Evolutionary conservation across 306 rosid genomes (phyloP).

Genomic region (Vigna unguiculata): DNA sequence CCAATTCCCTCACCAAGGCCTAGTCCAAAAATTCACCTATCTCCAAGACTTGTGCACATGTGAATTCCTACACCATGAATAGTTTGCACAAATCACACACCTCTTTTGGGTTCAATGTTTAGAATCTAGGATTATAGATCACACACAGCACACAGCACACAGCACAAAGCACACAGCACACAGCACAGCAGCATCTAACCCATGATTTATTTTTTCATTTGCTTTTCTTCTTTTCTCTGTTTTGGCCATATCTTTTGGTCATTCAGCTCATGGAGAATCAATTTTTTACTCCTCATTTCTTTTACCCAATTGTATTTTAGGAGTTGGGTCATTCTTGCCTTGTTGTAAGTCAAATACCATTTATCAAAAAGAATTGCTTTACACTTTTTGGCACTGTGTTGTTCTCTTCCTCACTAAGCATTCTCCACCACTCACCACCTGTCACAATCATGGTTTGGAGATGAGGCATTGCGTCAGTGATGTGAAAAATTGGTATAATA

Average conservation of each 20-base stretch:
- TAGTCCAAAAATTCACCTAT: slow-evolving; percentile 67
- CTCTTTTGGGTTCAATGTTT: background rate
- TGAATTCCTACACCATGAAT: slow-evolving; percentile 67
- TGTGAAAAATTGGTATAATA: slow-evolving; percentile 3
- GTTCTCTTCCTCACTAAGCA: slow-evolving; percentile 20
- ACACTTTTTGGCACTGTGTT: background rate
- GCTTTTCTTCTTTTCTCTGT: background rate
- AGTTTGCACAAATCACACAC: slow-evolving; percentile 1
- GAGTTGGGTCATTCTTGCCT: slow-evolving; percentile 43
- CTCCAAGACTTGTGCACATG: slow-evolving; percentile 70
- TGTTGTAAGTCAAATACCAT: slow-evolving; percentile 39
- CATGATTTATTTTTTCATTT: slow-evolving; percentile 37
- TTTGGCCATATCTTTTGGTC: slow-evolving; percentile 45
- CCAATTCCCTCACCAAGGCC: slow-evolving; percentile 86
- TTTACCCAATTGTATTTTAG: slow-evolving; percentile 38
- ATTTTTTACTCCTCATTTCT: slow-evolving; percentile 28
- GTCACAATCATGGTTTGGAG: slow-evolving; percentile 22
- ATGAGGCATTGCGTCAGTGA: slow-evolving; percentile 37
- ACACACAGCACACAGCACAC: slow-evolving; percentile 5
- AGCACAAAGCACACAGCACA: background rate
- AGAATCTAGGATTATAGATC: slow-evolving; percentile 19
- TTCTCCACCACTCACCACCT: background rate
- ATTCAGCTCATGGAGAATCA: slow-evolving; percentile 26
- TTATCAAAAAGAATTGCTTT: background rate
- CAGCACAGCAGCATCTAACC: slow-evolving; percentile 46